A percentile compares a stretch with the other conserved stretches of the same genome.
These are phyloP conservation scores for Mycena epipterygia DNA, from an alignment of 768 basidiomycete genomes.

Conservation along the genomic window DNA sequence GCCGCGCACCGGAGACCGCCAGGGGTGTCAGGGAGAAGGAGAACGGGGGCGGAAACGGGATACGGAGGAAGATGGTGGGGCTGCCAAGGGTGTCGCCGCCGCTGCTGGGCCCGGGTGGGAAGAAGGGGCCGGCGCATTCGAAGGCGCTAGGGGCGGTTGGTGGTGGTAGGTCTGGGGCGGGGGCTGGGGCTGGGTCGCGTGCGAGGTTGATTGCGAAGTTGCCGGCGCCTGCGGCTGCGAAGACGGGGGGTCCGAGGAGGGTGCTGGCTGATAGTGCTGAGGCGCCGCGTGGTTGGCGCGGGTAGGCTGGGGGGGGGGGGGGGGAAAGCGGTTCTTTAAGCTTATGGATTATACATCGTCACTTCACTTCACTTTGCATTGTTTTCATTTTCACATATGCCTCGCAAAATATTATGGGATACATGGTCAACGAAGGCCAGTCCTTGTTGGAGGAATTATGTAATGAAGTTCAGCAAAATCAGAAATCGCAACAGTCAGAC, in stretches of 20 bases:
- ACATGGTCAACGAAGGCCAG: no score
- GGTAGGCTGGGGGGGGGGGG: no score
- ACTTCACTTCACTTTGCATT: no score
- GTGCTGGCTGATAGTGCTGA: slow-evolving; percentile 78
- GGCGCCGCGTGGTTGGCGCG: slow-evolving; percentile 70
- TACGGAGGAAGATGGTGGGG: slow-evolving; percentile 20
- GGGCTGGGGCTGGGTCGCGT: slow-evolving; percentile 35
- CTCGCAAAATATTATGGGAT: no score
- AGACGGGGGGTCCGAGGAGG: slow-evolving; percentile 69
- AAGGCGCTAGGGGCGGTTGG: slow-evolving; percentile 39
- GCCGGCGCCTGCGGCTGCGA: slow-evolving; percentile 34
- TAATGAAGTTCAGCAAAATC: no score
- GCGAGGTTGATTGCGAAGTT: slow-evolving; percentile 46
- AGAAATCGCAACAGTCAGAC: no score
- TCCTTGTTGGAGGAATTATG: no score
- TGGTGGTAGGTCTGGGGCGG: background rate
- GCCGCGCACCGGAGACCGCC: slow-evolving; percentile 37
- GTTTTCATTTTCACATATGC: no score
- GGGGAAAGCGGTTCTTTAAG: background rate
- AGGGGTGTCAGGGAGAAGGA: slow-evolving; percentile 31
- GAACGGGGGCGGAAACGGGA: slow-evolving; percentile 21
- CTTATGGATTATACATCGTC: no score
- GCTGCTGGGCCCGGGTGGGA: slow-evolving; percentile 31
- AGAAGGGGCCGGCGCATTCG: slow-evolving; percentile 54
- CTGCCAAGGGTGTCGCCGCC: slow-evolving; percentile 18